phyloP scores from a whole-genome alignment of 2,329 filamentous ascomycete species.

The Dothistroma pini region DNA sequence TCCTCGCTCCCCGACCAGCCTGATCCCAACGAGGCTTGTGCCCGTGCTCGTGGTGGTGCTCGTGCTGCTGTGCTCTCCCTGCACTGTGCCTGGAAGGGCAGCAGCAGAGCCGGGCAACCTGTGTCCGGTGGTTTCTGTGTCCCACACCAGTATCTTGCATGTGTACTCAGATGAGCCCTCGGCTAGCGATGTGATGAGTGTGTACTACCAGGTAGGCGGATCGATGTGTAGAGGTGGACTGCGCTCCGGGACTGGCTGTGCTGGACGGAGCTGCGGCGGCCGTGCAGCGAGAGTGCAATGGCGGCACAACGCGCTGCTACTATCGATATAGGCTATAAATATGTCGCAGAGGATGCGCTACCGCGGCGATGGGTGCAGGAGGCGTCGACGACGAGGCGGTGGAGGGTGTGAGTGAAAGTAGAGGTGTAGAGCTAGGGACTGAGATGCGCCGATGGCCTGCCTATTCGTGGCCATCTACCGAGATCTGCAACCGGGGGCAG shows the following conservation, averaged over 20 bases:
- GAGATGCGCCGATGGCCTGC: background rate
- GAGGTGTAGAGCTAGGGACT: background rate
- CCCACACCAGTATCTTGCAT: background rate
- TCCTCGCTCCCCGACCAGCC: background rate
- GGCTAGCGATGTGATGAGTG: background rate
- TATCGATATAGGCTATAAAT: background rate
- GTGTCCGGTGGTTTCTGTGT: background rate
- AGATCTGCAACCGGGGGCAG: background rate
- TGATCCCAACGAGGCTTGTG: background rate
- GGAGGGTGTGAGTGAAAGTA: background rate
- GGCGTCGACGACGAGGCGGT: background rate
- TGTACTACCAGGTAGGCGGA: background rate
- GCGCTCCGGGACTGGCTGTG: background rate
- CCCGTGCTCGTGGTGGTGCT: background rate
- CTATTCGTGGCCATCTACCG: background rate
- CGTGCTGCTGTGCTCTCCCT: background rate
- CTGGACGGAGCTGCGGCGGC: background rate
- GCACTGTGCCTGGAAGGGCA: background rate
- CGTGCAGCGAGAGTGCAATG: background rate
- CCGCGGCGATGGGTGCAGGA: background rate
- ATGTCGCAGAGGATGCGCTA: background rate
- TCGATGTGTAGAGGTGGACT: background rate
- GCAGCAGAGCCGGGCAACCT: background rate
- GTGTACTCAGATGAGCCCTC: background rate
- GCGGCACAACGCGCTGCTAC: background rate